These are phyloP conservation scores for Balamuthia mandrillaris DNA, from an alignment of 208 protist species.

Conservation along the genomic window DNA sequence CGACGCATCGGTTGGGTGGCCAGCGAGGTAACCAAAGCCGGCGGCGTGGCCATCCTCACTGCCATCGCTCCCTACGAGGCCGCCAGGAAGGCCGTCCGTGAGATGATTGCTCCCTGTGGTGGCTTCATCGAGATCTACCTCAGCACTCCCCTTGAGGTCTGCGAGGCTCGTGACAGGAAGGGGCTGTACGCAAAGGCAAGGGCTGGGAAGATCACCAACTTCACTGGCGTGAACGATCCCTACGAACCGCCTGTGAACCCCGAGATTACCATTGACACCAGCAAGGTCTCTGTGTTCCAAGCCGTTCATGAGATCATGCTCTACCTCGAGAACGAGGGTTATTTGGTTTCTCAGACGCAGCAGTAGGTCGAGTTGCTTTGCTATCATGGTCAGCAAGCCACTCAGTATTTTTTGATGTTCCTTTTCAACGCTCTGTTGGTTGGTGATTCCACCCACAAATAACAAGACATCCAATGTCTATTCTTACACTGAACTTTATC, in stretches of 20 bases:
- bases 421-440: no score
- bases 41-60: conserved; percentile 52
- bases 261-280: conserved; percentile 49
- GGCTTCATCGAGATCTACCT: conserved; percentile 59
- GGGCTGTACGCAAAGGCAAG: conserved; percentile 57
- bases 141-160: conserved; percentile 49
- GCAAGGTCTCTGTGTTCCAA: conserved; percentile 8
- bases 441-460: no score
- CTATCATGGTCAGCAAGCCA: no score
- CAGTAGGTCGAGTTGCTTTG: no score
- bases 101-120: conserved; percentile 39
- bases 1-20: conserved; percentile 58
- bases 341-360: no score
- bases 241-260: conserved; percentile 56
- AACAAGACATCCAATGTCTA: no score
- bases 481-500: no score
- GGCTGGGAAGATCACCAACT: conserved; percentile 51
- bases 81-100: neutral
- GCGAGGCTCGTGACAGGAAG: conserved; percentile 59
- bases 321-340: conserved; percentile 48
- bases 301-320: conserved; percentile 40
- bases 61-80: conserved; percentile 55
- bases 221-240: conserved; percentile 64
- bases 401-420: no score
- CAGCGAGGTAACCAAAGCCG: conserved; percentile 47